Conservation (phyloP, 83 land plant genomes). For the Picea abies region DNA sequence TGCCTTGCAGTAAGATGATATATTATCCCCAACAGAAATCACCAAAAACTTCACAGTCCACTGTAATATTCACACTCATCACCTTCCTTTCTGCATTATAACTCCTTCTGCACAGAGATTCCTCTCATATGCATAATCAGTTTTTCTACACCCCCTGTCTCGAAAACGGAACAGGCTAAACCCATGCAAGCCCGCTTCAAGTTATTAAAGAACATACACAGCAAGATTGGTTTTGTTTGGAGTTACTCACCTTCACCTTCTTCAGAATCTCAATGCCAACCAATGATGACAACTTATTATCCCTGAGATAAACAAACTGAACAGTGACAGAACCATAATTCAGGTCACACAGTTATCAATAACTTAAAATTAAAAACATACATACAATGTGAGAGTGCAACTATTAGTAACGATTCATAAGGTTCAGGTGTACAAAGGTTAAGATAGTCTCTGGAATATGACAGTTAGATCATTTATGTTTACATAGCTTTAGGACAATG, state of each 20-base stretch:
- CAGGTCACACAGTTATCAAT: slow-evolving; percentile 2
- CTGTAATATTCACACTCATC: not conserved
- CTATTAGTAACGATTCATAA: not conserved
- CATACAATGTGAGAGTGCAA: not conserved
- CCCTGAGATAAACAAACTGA: slow-evolving; percentile 98
- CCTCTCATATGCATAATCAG: not conserved
- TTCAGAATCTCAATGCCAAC: slow-evolving; percentile 89
- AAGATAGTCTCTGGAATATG: not conserved
- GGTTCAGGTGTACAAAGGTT: not conserved
- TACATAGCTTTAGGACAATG: too few species aligned
- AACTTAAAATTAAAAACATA: not conserved
- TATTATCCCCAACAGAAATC: slow-evolving; percentile 1
- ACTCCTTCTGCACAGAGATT: not conserved
- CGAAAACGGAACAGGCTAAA: not conserved
- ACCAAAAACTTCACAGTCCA: not conserved
- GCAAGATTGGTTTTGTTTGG: not conserved
- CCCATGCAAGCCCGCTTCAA: not conserved
- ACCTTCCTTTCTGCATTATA: not conserved
- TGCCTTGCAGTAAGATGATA: not conserved
- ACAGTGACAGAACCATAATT: slow-evolving; percentile 10
- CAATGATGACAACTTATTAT: slow-evolving; percentile 85
- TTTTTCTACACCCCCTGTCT: not conserved
- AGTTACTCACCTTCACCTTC: slow-evolving; percentile 78
- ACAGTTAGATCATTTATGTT: not conserved
- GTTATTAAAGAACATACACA: too few species aligned